phyloP scores from a whole-genome alignment of 257 asterid species.

The Scutellaria baicalensis region DNA sequence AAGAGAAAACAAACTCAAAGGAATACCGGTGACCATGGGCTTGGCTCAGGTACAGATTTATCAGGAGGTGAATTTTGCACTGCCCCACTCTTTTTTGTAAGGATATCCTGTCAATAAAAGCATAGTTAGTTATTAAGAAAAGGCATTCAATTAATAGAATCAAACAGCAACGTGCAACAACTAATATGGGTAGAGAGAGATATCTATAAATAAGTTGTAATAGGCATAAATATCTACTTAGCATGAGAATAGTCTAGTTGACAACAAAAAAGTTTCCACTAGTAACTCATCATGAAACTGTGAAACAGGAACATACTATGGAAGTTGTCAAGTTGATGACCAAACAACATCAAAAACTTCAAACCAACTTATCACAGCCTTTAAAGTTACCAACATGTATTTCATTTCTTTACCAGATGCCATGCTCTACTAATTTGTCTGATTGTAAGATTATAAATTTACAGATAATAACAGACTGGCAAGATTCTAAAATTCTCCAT shows the following conservation, averaged over 20 bases:
- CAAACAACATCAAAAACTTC: neutral
- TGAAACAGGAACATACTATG: neutral
- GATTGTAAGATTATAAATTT: neutral
- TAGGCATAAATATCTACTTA: no score
- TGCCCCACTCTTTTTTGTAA: conserved; percentile 74
- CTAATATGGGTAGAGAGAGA: no score
- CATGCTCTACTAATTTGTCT: neutral
- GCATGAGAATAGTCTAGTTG: no score
- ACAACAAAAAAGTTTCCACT: no score
- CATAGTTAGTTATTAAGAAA: conserved; percentile 1
- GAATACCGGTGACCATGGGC: conserved; percentile 98
- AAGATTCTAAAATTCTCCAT: neutral
- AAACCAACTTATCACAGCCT: neutral
- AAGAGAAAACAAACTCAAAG: conserved; percentile 14
- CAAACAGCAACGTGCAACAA: neutral
- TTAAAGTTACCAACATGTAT: conserved; percentile 2
- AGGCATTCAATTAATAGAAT: conserved; percentile 5
- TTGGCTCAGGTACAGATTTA: conserved; percentile 77
- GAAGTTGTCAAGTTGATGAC: neutral
- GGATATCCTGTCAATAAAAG: conserved; percentile 57
- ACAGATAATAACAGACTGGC: neutral
- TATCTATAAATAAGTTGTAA: no score
- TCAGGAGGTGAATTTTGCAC: conserved; percentile 95
- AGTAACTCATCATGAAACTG: neutral
- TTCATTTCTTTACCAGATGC: neutral